Evolutionary conservation across 768 basidiomycete species (phyloP), one percentile per base, ranked within the genome.

Genomic region (Holtermanniella nyarrowii): DNA sequence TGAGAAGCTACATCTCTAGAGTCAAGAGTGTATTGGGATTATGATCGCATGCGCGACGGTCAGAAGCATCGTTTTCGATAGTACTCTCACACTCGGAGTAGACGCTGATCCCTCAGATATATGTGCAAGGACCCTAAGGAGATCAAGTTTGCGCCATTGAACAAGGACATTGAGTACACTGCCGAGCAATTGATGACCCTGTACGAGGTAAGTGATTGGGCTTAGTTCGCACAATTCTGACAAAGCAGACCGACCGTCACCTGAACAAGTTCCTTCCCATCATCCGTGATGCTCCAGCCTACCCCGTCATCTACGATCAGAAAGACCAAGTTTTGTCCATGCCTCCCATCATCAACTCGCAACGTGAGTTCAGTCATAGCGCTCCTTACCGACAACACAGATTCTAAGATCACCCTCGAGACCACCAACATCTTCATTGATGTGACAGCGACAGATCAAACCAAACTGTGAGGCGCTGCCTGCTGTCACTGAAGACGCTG

Each of bases 401-500:
- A 88, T 73, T 96, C 88, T 70, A 97, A 97, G 76, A 97, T 99
- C 66, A 86, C 87, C 0, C 76, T 95, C 56, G 83, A 89, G 66
- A 97, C 95, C 11, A 79, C 78, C 48, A 96, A 97, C 71, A 76
- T 99, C 69, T 96, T 96, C 75, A 86, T 99, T 60, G 95, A 99
- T 72, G 82, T 91, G 25, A 97, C 95, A 7, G 91, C 91, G 2
- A 95, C 89, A 16, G 95, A 99, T 66, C 80, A 86, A 67, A 97
- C 93, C 24, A 99, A 99, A 74, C 81, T 99, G 54, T 71, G 41
- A 46, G 63, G 49, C 16, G 7, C n/a, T 16, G 21, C 14, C 21
- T 20, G 24, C 24, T 21, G 37, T 42, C 10, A 14, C 21, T 13
- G 23, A n/a, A 39, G 37, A 20, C 46, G 40, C 49, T 55, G 54